Evolutionary conservation across 2,329 filamentous ascomycete genomes (phyloP).

Genomic region (Curvularia spicifera): DNA sequence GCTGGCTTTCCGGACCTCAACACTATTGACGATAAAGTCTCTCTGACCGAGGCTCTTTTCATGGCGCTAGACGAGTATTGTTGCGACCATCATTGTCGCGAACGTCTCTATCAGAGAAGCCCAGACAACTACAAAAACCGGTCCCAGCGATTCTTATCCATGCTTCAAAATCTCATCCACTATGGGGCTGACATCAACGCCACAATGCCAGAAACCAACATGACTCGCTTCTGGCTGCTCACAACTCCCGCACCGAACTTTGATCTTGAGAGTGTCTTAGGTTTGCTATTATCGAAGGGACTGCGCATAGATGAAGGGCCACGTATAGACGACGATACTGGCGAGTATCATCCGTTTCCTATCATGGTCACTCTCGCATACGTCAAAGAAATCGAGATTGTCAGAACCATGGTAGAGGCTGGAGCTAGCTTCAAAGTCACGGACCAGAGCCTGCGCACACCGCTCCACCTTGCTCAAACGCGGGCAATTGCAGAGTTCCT

Average conservation of each 20-base stretch:
- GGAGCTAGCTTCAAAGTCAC: neutral
- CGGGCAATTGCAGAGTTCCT: conserved; percentile 1
- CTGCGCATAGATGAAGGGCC: neutral
- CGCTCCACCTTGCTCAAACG: neutral
- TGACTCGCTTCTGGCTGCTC: neutral
- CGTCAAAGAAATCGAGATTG: neutral
- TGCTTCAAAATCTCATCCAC: neutral
- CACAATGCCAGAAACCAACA: neutral
- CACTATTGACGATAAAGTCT: neutral
- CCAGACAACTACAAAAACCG: neutral
- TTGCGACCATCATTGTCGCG: neutral
- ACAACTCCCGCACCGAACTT: neutral
- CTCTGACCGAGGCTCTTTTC: conserved; percentile 1
- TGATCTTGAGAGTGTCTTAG: conserved; percentile 1
- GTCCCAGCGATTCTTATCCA: neutral
- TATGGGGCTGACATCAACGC: conserved; percentile 1
- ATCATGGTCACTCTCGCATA: neutral
- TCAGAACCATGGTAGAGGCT: neutral
- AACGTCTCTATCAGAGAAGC: neutral
- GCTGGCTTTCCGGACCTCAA: neutral
- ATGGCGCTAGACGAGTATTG: neutral
- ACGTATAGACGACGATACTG: conserved; percentile 1
- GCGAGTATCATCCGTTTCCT: neutral
- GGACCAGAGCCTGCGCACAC: neutral
- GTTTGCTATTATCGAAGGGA: neutral